These are phyloP conservation scores for Metschnikowia amazonensis DNA, from an alignment of 805 yeast species.

Conservation along the genomic window DNA sequence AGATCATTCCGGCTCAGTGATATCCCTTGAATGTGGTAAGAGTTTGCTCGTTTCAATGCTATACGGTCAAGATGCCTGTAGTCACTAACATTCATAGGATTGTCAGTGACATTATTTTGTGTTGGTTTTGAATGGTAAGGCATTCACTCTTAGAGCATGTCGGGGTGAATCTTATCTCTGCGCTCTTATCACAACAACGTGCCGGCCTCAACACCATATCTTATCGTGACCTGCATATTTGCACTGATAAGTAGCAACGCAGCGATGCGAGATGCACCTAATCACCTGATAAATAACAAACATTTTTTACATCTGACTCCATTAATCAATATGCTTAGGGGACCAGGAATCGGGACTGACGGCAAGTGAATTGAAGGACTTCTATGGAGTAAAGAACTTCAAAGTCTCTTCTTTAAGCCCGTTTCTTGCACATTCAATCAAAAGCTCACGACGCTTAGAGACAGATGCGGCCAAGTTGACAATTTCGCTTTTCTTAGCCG, in stretches of 20 bases:
- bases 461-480: conserved; percentile 44
- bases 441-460: conserved; percentile 33
- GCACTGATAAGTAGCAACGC: conserved; percentile 1
- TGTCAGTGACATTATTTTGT: neutral
- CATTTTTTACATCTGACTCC: neutral
- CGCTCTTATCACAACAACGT: conserved; percentile 1
- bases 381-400: conserved; percentile 12
- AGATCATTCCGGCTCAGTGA: neutral
- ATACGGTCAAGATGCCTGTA: conserved; percentile 2
- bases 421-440: conserved; percentile 43
- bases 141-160: neutral
- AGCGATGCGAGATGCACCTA: neutral
- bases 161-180: neutral
- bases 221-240: conserved; percentile 3
- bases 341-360: no score
- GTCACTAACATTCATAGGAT: neutral
- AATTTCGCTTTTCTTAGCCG: conserved; percentile 34
- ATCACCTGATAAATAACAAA: neutral
- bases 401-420: conserved; percentile 37
- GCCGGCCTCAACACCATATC: conserved; percentile 1
- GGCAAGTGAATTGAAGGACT: no score
- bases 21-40: neutral
- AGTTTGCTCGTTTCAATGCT: conserved; percentile 1
- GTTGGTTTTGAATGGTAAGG: neutral
- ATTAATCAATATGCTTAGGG: no score